A percentile compares a stretch with the other conserved stretches of the same genome.
These are phyloP conservation scores for Histomonas meleagridis DNA, from an alignment of 208 protist species.

Conservation along the genomic window DNA sequence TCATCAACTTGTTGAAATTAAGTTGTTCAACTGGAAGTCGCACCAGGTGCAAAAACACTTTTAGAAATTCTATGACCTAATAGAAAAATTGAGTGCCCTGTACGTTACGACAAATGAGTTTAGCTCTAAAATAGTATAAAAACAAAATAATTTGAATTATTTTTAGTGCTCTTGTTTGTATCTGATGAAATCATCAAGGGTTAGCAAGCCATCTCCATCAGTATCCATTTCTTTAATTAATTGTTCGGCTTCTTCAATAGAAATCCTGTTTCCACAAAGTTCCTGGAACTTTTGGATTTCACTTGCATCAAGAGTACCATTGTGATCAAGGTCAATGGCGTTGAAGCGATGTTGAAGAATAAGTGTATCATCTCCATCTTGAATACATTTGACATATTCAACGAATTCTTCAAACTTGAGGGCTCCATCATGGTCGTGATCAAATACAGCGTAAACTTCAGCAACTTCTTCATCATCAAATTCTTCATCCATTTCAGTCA, in stretches of 20 bases:
- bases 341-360: constrained; percentile 14
- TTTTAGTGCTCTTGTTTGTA: too few species aligned
- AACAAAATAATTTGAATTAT: too few species aligned
- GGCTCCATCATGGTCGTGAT: not conserved
- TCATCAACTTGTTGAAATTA: too few species aligned
- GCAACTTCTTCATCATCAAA: constrained; percentile 19
- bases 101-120: too few species aligned
- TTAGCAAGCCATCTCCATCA: not conserved
- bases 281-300: constrained; percentile 28
- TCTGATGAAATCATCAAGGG: constrained; percentile 14
- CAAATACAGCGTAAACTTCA: constrained; percentile 10
- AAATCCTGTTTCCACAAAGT: constrained; percentile 8
- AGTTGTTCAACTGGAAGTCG: too few species aligned
- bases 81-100: too few species aligned
- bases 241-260: not conserved
- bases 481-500: not conserved
- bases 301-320: not conserved
- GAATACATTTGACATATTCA: not conserved
- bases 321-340: not conserved
- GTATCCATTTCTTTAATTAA: constrained; percentile 9
- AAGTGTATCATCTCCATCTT: not conserved
- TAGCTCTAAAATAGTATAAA: too few species aligned
- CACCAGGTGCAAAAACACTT: too few species aligned
- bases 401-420: constrained; percentile 5
- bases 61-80: too few species aligned